Evolutionary conservation across 2,329 filamentous ascomycete species (phyloP).

Genomic region (Plenodomus biglobosus): DNA sequence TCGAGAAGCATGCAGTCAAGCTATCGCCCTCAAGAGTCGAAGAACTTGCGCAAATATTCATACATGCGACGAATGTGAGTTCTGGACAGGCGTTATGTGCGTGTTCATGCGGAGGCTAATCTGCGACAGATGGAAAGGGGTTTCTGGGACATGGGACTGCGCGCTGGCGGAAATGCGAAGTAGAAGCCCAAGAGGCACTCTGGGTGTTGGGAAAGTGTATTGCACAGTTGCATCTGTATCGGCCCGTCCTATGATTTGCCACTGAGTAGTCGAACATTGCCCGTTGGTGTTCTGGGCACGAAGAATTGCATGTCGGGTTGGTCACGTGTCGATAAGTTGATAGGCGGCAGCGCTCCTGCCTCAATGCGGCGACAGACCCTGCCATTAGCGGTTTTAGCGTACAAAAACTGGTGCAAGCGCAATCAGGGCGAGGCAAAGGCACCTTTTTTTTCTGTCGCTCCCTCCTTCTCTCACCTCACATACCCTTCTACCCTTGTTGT

Average conservation of each 20-base stretch:
- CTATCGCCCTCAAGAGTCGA: conserved; percentile 77
- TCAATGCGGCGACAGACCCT: conserved; percentile 11
- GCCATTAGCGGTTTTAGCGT: conserved; percentile 20
- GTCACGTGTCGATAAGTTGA: conserved; percentile 6
- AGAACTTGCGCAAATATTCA: conserved; percentile 80
- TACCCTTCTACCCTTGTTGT: not conserved
- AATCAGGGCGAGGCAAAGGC: conserved; percentile 24
- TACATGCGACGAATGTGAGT: conserved; percentile 78
- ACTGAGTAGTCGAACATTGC: not conserved
- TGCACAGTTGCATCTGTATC: not conserved
- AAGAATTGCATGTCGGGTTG: not conserved
- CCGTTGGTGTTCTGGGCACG: not conserved
- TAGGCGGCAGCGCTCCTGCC: conserved; percentile 10
- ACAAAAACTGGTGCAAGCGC: conserved; percentile 26
- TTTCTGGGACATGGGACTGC: conserved; percentile 71
- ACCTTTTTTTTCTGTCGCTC: conserved; percentile 24
- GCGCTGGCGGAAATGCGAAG: not conserved
- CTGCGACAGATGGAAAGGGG: conserved; percentile 65
- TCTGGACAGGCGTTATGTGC: not conserved
- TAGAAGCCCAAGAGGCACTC: not conserved
- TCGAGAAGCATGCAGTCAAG: conserved; percentile 73
- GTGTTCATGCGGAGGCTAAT: conserved; percentile 12
- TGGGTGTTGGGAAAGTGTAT: conserved; percentile 19
- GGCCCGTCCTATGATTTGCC: not conserved
- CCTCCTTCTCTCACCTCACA: conserved; percentile 16